phyloP scores from a whole-genome alignment of 177 flowering plant species.

The Vitis hybrid region DNA sequence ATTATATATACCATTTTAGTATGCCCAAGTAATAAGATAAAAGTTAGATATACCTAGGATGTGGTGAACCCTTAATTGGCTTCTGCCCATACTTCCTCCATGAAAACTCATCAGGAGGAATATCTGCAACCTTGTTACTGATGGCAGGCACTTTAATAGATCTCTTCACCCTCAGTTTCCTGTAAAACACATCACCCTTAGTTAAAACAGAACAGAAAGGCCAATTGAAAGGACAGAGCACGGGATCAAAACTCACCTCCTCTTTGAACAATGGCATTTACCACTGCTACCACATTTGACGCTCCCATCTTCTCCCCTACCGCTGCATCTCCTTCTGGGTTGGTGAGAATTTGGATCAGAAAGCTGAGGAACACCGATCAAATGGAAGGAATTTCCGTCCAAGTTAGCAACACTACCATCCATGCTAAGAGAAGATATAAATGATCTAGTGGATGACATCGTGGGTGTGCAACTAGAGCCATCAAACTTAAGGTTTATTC shows the following conservation, averaged over 20 bases:
- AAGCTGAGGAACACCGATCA: constrained; percentile 60
- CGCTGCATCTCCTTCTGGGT: constrained; percentile 76
- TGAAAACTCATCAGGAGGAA: constrained; percentile 96
- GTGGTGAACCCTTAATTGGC: constrained; percentile 99
- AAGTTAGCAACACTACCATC: constrained; percentile 91
- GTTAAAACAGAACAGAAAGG: neutral
- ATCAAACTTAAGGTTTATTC: constrained; percentile 77
- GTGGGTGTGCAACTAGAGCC: constrained; percentile 81
- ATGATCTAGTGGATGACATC: constrained; percentile 93
- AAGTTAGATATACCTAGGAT: constrained; percentile 68
- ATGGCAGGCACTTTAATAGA: constrained; percentile 96
- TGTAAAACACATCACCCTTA: constrained; percentile 23
- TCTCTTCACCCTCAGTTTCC: constrained; percentile 91
- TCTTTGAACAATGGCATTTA: constrained; percentile 95
- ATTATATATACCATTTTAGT: no score
- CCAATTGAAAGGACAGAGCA: no score
- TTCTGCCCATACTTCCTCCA: constrained; percentile 99
- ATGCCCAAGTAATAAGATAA: no score
- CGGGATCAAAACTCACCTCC: constrained; percentile 47
- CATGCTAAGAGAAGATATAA: constrained; percentile 90
- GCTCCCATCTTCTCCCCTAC: constrained; percentile 81
- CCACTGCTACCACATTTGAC: constrained; percentile 84
- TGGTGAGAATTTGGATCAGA: constrained; percentile 58
- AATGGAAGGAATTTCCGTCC: constrained; percentile 67
- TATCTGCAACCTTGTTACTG: constrained; percentile 95